Percentiles rank a stretch among this genome's conserved stretches.
Conservation (phyloP, 2,329 filamentous ascomycete genomes). For the Cercospora sp. region DNA sequence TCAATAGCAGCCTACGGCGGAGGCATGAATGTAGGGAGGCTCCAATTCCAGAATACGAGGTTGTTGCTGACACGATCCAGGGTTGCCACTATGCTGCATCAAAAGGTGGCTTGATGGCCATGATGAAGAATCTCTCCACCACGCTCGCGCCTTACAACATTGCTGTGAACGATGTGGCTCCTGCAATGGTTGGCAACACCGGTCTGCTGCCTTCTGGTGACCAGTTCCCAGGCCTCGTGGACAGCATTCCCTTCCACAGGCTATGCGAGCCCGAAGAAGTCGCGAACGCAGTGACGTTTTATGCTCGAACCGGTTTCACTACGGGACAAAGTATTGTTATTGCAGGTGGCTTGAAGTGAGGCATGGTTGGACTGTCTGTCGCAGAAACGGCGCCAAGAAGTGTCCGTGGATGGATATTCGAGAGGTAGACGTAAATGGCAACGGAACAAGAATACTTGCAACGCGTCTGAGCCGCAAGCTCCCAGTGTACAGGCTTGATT, state of each 20-base stretch:
- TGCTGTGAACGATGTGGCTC: slow-evolving; percentile 67
- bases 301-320: slow-evolving; percentile 55
- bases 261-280: slow-evolving; percentile 60
- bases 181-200: slow-evolving; percentile 62
- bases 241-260: slow-evolving; percentile 58
- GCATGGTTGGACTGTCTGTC: not conserved
- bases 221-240: slow-evolving; percentile 55
- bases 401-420: not conserved
- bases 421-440: not conserved
- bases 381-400: not conserved
- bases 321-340: slow-evolving; percentile 31
- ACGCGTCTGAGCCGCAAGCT: not conserved
- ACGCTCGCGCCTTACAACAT: slow-evolving; percentile 62
- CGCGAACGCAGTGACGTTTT: slow-evolving; percentile 60
- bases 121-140: slow-evolving; percentile 65
- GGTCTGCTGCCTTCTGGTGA: slow-evolving; percentile 58
- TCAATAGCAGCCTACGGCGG: slow-evolving; percentile 64
- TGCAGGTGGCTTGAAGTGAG: slow-evolving; percentile 30
- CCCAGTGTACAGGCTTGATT: not conserved
- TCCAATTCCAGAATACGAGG: not conserved
- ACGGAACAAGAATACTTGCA: not conserved
- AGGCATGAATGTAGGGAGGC: slow-evolving; percentile 62
- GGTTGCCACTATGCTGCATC: slow-evolving; percentile 34
- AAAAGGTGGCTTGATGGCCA: slow-evolving; percentile 52
- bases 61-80: slow-evolving; percentile 12